Conservation (phyloP, 208 protist genomes). For the Hexamita inflata region DNA sequence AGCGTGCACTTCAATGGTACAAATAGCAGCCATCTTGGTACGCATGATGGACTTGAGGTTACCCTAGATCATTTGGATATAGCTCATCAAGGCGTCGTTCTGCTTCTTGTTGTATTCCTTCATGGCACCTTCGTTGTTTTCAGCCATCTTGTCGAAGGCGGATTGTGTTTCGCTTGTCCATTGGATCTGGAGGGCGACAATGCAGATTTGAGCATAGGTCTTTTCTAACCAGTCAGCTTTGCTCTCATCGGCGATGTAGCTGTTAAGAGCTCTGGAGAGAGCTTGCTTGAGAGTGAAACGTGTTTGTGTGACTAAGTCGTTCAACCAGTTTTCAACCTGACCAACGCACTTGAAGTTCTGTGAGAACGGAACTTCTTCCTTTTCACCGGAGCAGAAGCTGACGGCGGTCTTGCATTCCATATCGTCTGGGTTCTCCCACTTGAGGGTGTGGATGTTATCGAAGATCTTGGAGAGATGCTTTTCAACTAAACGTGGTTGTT, state of each 20-base stretch:
- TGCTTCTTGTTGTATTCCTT: slow-evolving; percentile 86
- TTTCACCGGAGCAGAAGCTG: slow-evolving; percentile 65
- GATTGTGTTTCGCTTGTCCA: slow-evolving; percentile 85
- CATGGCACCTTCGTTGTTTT: slow-evolving; percentile 86
- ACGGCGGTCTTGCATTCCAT: slow-evolving; percentile 48
- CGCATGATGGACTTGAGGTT: slow-evolving; percentile 54
- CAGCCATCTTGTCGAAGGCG: slow-evolving; percentile 85
- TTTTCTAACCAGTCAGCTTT: slow-evolving; percentile 78
- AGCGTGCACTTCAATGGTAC: slow-evolving; percentile 86
- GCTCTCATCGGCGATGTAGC: slow-evolving; percentile 55
- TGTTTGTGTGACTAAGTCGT: slow-evolving; percentile 66
- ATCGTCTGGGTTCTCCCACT: slow-evolving; percentile 1
- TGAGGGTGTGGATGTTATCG: slow-evolving; percentile 55
- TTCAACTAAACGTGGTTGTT: slow-evolving; percentile 73
- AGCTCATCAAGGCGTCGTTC: slow-evolving; percentile 66
- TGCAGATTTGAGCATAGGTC: slow-evolving; percentile 71
- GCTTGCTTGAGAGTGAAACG: slow-evolving; percentile 59
- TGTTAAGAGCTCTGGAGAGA: slow-evolving; percentile 66
- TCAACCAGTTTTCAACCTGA: slow-evolving; percentile 84
- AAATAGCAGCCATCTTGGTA: slow-evolving; percentile 86
- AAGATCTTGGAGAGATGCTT: slow-evolving; percentile 74
- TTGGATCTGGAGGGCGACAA: slow-evolving; percentile 79
- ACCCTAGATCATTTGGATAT: slow-evolving; percentile 74
- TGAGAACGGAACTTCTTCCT: slow-evolving; percentile 71
- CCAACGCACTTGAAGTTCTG: slow-evolving; percentile 65